Base-by-base conservation (phyloP, 2,329 filamentous ascomycete species). In the Fonsecaea erecta region DNA sequence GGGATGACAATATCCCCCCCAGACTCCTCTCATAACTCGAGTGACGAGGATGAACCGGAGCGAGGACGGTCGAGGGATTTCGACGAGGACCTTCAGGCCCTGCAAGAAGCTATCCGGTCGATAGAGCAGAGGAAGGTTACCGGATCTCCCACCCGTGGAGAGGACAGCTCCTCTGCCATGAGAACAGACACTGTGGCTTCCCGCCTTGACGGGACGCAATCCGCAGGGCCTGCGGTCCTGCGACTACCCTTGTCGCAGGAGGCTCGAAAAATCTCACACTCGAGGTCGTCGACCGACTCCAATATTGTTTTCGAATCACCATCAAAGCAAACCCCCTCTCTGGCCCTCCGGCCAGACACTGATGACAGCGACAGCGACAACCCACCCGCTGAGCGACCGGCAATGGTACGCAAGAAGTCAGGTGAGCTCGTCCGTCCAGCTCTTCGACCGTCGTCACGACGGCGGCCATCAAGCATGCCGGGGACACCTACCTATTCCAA, bases 331-430 rank as follows among this genome's bases (percentile, higher is more conserved):
- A 82, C 74, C 74, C 81, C 72, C 69, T 83, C 71, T 78, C 16
- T 73, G 78, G 60, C 57, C 51, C 30, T 60, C 8, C 55, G 67
- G 63, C 26, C 75, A 37, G 78, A 80, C 18, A 79, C 79, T 62
- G 88, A 89, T 34, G 84, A 84, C 52, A 83, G 82, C 71, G 83
- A 86, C 65, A 74, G 70, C 89, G 84, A 76, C 74, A 79, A 87
- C 77, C 80, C 89, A 62, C 72, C 85, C 66, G 77, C 75, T 68
- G 83, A 81, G 72, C 96, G 95, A 79, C 93, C 93, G n/a, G 88
- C 88, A 60, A 96, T 98, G 88, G 88, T 99, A 11, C 89, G 95
- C 73, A 99, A 99, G 82, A 99, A 99, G 84, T 98, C 95, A 43
- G 95, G 95, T 35, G 95, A 99, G 79, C 85, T 99, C 37, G 95